Base-by-base conservation (phyloP, 805 yeast species). In the Saturnispora hagleri region DNA sequence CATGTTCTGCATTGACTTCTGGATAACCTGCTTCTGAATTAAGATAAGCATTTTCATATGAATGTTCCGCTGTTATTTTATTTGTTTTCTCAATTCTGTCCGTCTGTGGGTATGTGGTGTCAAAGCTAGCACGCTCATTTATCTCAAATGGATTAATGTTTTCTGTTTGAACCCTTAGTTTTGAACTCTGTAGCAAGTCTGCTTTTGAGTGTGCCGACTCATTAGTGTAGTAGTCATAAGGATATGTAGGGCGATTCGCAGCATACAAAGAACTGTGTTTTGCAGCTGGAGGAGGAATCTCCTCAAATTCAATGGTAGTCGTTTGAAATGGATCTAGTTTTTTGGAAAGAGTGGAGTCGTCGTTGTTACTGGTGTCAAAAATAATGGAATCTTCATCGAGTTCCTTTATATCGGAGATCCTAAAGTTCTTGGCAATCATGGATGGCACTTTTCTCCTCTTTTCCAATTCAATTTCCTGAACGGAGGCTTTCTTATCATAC, bases 181-280 rank as follows among this genome's bases (percentile, higher is more conserved):
- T 31, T 15, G 18, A 20, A 20, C 46, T 35, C 28, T 22, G 42
- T 15, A 47, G 38, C 18, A 47, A 31, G 36, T 47, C 43, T 36
- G 49, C 40, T 18, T 33, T 47, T n/a, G 42, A 33, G 36, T 17
- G 40, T 7, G 49, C 43, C 10, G 49, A 47, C n/a, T 35, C 36
- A 20, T 46, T 46, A 9, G 26, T 38, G 8, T 47, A 24, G 18
- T 47, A 34, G 4, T 24, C 15, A 28, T 47, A 47, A 3, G 49
- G 43, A 36, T 20, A 38, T 6, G n/a, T 17, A 13, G 35, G 78
- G 73, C 45, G 68, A 69, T 4, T 48, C 67, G 51, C 73, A 74
- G 51, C 58, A 66, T 33, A 74, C 73, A 58, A 68, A 67, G 38
- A 69, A 69, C 41, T 55, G 61, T 3, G 55, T 74, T 5, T 69